A percentile compares a stretch with the other conserved stretches of the same genome.
phyloP scores from a whole-genome alignment of 139 green algal species.

The Micromonas pusilla region DNA sequence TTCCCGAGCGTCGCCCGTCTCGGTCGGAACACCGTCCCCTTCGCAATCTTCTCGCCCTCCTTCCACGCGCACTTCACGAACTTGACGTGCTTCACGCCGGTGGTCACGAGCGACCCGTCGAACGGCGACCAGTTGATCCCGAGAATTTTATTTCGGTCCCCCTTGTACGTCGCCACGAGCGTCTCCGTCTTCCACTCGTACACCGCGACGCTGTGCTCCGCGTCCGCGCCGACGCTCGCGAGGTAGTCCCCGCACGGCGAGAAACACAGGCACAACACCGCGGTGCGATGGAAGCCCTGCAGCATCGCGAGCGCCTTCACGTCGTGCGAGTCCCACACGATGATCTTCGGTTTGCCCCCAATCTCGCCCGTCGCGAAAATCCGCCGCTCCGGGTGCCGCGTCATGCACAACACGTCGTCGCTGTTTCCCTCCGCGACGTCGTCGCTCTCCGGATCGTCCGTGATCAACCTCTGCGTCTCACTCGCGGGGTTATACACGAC shows the following conservation, averaged over 20 bases:
- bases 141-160: slow-evolving; percentile 17
- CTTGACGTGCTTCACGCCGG: slow-evolving; percentile 15
- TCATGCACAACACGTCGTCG: slow-evolving; percentile 15
- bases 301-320: slow-evolving; percentile 1
- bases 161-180: background rate
- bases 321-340: slow-evolving; percentile 15
- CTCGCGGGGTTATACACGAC: slow-evolving; percentile 24
- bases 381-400: background rate
- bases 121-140: slow-evolving; percentile 21
- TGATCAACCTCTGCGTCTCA: slow-evolving; percentile 24
- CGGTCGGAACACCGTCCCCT: background rate
- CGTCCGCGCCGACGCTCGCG: slow-evolving; percentile 1
- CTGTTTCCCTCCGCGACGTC: slow-evolving; percentile 7
- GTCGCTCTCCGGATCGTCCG: slow-evolving; percentile 13
- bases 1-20: background rate
- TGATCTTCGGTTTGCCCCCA: slow-evolving; percentile 17
- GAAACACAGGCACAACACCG: background rate
- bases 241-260: slow-evolving; percentile 3
- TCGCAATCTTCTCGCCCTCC: background rate
- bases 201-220: slow-evolving; percentile 13
- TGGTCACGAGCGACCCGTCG: slow-evolving; percentile 20
- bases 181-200: slow-evolving; percentile 15
- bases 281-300: slow-evolving; percentile 18
- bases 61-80: background rate
- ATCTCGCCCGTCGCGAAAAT: slow-evolving; percentile 30